A percentile compares a stretch with the other conserved stretches of the same genome.
Evolutionary conservation across 2,329 filamentous ascomycete genomes (phyloP).

Genomic region (Colletotrichum phormii): DNA sequence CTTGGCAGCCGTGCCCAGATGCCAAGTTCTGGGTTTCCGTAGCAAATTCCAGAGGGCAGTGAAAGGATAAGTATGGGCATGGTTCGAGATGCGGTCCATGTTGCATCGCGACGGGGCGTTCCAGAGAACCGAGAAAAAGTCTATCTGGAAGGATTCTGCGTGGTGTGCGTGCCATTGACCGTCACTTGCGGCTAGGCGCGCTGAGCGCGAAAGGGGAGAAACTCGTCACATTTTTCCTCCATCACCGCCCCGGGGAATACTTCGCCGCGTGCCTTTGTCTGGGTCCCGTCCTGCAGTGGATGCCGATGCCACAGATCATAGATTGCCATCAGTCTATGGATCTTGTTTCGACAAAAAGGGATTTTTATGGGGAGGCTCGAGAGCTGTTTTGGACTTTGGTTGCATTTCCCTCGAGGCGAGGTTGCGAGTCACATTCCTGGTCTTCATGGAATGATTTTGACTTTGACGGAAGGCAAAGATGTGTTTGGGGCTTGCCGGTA

Average conservation of each 20-base stretch:
- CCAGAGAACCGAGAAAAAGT: not conserved
- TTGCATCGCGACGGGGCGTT: not conserved
- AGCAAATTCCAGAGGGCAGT: not conserved
- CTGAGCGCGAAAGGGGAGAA: not conserved
- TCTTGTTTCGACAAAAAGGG: not conserved
- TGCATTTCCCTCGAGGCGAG: slow-evolving; percentile 1
- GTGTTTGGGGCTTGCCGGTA: slow-evolving; percentile 7
- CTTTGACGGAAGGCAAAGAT: slow-evolving; percentile 10
- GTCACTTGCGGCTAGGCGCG: not conserved
- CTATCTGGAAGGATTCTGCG: not conserved
- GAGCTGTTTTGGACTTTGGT: not conserved
- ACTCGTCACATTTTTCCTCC: not conserved
- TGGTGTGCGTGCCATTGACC: not conserved
- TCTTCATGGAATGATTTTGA: slow-evolving; percentile 24
- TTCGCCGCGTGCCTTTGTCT: not conserved
- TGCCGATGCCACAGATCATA: not conserved
- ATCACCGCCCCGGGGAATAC: not conserved
- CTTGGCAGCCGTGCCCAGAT: not conserved
- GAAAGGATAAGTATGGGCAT: not conserved
- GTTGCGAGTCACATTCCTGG: slow-evolving; percentile 31
- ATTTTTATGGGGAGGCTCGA: not conserved
- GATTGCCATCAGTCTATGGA: not conserved
- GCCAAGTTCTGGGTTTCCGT: not conserved
- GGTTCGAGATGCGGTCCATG: slow-evolving; percentile 5
- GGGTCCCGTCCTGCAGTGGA: not conserved